Base-by-base conservation (phyloP, 2,329 filamentous ascomycete genomes). In the Lasiodiplodia gonubiensis region DNA sequence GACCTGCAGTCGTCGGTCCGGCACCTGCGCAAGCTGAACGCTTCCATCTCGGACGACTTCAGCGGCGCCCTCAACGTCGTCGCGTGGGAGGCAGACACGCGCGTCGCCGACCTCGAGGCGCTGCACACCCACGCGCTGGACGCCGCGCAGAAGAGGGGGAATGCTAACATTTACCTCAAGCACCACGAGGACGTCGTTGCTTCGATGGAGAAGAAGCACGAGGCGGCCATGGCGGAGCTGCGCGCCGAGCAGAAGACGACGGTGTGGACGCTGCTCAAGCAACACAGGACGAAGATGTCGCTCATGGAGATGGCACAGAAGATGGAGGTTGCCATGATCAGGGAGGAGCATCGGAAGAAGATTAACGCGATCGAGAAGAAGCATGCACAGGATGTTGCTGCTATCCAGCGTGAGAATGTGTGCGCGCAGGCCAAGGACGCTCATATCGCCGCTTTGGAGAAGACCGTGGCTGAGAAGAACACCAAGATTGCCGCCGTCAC, bases 281-380 rank as follows among this genome's bases (percentile, higher is more conserved):
- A 35, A 2, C 18, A 54, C 16, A 14, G 16, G 8, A 5, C 25
- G 1, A 12, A 33, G 25, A 25, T 30, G 4, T 3, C 16, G 2
- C 11, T 30, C 6, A 27, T 18, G 12, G 33, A 18, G 27, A 54
- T 18, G 7, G 7, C 8, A 3, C 3, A n/a, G 16, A 16, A n/a
- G 39, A 42, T n/a, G 6, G 39, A 42, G 16, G 6, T 42, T 16
- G 16, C 16, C 5, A 7, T 16, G 4, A n/a, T 42, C 16, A 16
- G 8, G 39, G 18, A 7, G 5, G 6, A 16, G 4, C 18, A 42
- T 21, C 7, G 21, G 42, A 10, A 21, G n/a, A 18, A 21, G 8
- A 8, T 21, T 3, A 2, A 0, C 0, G 12, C 42, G 1, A 21
- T 10, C 7, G 4, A 11, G 42, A 18, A 7, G 18, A 3, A 3